phyloP scores from a whole-genome alignment of 441 rosid species.

The Gossypium armourianum region DNA sequence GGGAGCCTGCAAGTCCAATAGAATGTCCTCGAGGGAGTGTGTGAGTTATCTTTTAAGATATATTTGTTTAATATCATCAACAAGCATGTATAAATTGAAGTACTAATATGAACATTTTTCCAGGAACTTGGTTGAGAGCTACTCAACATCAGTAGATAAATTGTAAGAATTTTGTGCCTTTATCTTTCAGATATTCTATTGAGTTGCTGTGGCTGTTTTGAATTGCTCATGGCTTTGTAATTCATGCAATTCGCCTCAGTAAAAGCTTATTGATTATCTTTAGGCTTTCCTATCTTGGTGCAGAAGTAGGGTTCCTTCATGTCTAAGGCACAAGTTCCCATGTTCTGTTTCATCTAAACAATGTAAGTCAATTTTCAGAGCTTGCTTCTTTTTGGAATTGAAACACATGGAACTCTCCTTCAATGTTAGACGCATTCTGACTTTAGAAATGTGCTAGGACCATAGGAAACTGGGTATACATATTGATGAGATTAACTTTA shows the following conservation, averaged over 20 bases:
- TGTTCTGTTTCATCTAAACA: slow-evolving; percentile 37
- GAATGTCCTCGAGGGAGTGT: slow-evolving; percentile 50
- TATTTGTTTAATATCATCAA: background rate
- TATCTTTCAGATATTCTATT: background rate
- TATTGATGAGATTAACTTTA: background rate
- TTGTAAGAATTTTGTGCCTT: slow-evolving; percentile 37
- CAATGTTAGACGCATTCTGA: background rate
- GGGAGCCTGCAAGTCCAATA: slow-evolving; percentile 42
- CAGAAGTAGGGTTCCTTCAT: slow-evolving; percentile 48
- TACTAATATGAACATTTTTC: slow-evolving; percentile 4
- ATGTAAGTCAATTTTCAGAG: slow-evolving; percentile 32
- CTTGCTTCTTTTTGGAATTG: background rate
- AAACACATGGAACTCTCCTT: background rate
- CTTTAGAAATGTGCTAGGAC: background rate
- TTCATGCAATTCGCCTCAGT: background rate
- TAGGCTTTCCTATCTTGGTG: slow-evolving; percentile 18
- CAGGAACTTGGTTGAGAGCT: slow-evolving; percentile 82
- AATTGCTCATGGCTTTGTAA: background rate
- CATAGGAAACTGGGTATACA: background rate
- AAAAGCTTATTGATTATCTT: background rate
- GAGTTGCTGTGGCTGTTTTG: background rate
- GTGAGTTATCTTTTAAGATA: slow-evolving; percentile 33
- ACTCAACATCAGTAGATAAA: slow-evolving; percentile 27
- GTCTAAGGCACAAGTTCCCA: slow-evolving; percentile 52
- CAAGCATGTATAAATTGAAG: background rate